Base-by-base conservation (phyloP, 768 basidiomycete species). In the Mycena rebaudengoi region DNA sequence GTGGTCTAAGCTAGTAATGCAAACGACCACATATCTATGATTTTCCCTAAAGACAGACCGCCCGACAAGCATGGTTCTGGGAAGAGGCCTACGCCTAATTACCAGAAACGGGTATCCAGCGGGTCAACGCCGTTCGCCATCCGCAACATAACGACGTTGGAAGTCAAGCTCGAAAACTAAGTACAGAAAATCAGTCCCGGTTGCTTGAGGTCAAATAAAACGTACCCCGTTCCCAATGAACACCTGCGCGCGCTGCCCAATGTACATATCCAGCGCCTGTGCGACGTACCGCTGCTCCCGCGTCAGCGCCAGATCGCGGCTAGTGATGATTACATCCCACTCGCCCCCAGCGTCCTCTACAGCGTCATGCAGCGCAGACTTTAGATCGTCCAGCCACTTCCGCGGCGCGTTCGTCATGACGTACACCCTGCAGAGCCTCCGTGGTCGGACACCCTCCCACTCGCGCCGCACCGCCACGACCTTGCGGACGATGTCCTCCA, bases 161-260 rank as follows among this genome's bases (percentile, higher is more conserved):
- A 80, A n/a, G 79, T 76, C 29, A 80, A 63, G 23, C 79, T 79
- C 21, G 79, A 81, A 70, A 77, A 81, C 79, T 80, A 55, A 14
- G 11, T 23, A 46, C 13, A n/a, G 45, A 46, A 28, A 12, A 39
- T n/a, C 21, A 26, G 7, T 10, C 33, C 21, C 12, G 25, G 49
- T 50, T 20, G 45, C 23, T n/a, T n/a, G n/a, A n/a, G n/a, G n/a
- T n/a, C n/a, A 28, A 26, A 48, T 8, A 7, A 48, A 14, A 6
- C 30, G 20, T 21, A 88, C 86, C 58, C 87, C 87, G 66, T 88
- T 89, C 0, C 87, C 88, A 7, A 88, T 74, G 69, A 88, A 88
- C 40, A 87, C 83, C 67, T 88, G 84, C 1, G 86, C 86, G 48
- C 77, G 75, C 69, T 85, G 80, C 1, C 84, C 88, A 25, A 89